phyloP scores from a whole-genome alignment of 257 asterid genomes.

The Marsdenia floribunda region DNA sequence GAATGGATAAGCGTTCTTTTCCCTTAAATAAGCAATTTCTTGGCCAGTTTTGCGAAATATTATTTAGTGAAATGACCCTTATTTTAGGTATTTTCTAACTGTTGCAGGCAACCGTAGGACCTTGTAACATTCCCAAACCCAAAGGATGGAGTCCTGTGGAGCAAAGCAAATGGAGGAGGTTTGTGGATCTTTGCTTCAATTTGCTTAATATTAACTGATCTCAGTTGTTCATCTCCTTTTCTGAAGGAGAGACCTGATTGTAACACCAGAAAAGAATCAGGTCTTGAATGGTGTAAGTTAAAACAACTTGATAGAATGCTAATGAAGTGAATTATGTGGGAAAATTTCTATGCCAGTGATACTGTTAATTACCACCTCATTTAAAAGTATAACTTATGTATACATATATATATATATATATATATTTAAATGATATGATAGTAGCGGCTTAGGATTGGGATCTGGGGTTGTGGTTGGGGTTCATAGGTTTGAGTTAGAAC shows the following conservation, averaged over 20 bases:
- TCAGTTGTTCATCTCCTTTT: not conserved
- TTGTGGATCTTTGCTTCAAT: conserved; percentile 22
- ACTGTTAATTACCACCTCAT: not conserved
- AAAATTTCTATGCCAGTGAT: not conserved
- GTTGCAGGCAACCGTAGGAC: conserved; percentile 88
- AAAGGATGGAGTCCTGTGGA: conserved; percentile 92
- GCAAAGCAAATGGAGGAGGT: conserved; percentile 98
- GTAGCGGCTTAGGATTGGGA: too few relatives aligned
- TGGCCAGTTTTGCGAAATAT: not conserved
- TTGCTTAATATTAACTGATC: conserved; percentile 1
- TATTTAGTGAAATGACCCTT: not conserved
- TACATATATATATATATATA: too few relatives aligned
- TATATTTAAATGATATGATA: too few relatives aligned
- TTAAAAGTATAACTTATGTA: not conserved
- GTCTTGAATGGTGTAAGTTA: not conserved
- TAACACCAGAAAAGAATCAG: not conserved
- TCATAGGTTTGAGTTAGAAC: too few relatives aligned
- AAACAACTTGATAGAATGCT: not conserved
- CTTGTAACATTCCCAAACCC: conserved; percentile 91
- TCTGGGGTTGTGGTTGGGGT: too few relatives aligned
- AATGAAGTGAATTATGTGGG: not conserved
- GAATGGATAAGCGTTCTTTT: not conserved
- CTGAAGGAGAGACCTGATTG: not conserved
- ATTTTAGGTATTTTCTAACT: conserved; percentile 1
- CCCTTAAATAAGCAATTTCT: not conserved